Percentiles rank a stretch among this genome's conserved stretches.
Conservation (phyloP, 148 eudicot genomes). For the Polygonum aviculare region DNA sequence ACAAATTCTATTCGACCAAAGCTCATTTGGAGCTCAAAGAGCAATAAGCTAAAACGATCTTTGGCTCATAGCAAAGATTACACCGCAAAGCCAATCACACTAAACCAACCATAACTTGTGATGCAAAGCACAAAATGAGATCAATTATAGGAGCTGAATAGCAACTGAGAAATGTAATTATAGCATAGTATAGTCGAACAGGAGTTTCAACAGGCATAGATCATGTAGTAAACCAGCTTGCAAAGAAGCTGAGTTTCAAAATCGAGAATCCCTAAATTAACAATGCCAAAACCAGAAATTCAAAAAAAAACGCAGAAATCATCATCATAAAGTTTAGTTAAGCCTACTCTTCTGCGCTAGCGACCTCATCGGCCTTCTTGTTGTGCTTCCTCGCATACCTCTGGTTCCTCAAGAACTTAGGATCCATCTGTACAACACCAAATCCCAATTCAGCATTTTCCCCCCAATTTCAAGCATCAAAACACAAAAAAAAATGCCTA, state of each 20-base stretch:
- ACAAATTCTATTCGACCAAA: too few relatives aligned
- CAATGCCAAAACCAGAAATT: background rate
- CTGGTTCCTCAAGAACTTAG: slow-evolving; percentile 86
- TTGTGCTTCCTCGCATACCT: slow-evolving; percentile 96
- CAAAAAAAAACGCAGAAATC: background rate
- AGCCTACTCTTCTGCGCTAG: slow-evolving; percentile 44
- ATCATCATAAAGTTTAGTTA: background rate
- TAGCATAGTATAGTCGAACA: slow-evolving; percentile 1
- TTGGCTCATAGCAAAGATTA: background rate
- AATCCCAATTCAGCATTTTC: background rate
- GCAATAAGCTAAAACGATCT: too few relatives aligned
- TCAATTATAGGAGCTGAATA: background rate
- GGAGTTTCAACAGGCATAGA: background rate
- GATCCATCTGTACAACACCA: slow-evolving; percentile 54
- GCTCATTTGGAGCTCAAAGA: too few relatives aligned
- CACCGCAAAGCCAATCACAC: background rate
- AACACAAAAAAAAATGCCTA: background rate
- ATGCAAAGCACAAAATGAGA: background rate
- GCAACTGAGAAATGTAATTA: background rate
- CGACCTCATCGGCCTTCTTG: slow-evolving; percentile 41
- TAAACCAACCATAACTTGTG: background rate
- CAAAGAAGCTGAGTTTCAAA: background rate
- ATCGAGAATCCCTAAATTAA: background rate
- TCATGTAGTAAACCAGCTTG: background rate
- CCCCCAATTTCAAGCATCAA: background rate